These are phyloP conservation scores for Eremomyces bilateralis DNA, from an alignment of 495 filamentous ascomycete genomes.

Conservation along the genomic window DNA sequence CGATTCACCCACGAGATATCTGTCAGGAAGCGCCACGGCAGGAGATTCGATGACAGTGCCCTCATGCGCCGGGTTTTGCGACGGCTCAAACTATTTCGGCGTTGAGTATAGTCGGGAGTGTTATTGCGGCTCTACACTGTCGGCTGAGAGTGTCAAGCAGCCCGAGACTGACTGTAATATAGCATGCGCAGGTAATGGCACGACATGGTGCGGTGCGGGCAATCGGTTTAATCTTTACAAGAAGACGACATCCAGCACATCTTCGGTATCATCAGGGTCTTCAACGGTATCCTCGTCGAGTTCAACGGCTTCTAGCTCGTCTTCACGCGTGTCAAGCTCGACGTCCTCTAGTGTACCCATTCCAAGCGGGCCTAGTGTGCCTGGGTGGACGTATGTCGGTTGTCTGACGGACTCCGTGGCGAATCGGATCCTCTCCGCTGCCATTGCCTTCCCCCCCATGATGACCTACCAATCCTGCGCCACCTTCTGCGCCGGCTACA, in stretches of 20 bases:
- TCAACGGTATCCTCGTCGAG: no score
- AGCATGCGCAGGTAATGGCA: slow-evolving; percentile 30
- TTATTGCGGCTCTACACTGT: no score
- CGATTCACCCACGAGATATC: background rate
- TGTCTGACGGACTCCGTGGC: slow-evolving; percentile 18
- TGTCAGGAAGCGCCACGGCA: background rate
- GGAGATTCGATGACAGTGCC: slow-evolving; percentile 1
- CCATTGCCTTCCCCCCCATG: slow-evolving; percentile 2
- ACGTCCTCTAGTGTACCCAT: no score
- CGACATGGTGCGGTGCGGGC: slow-evolving; percentile 33
- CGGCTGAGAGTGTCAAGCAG: no score
- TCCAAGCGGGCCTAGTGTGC: slow-evolving; percentile 3
- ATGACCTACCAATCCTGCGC: slow-evolving; percentile 6
- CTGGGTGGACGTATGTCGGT: slow-evolving; percentile 13
- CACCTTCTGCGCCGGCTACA: slow-evolving; percentile 5
- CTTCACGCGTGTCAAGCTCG: no score
- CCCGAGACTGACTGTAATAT: slow-evolving; percentile 34
- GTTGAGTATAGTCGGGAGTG: slow-evolving; percentile 13
- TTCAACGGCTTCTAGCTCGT: no score
- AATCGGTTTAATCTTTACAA: slow-evolving; percentile 33
- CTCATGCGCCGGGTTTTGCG: slow-evolving; percentile 11
- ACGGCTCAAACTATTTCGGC: slow-evolving; percentile 11
- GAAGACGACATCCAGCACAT: background rate
- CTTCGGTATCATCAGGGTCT: no score
- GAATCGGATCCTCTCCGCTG: slow-evolving; percentile 11